Evolutionary conservation across 83 land plant species (phyloP).

Genomic region (Picea abies): DNA sequence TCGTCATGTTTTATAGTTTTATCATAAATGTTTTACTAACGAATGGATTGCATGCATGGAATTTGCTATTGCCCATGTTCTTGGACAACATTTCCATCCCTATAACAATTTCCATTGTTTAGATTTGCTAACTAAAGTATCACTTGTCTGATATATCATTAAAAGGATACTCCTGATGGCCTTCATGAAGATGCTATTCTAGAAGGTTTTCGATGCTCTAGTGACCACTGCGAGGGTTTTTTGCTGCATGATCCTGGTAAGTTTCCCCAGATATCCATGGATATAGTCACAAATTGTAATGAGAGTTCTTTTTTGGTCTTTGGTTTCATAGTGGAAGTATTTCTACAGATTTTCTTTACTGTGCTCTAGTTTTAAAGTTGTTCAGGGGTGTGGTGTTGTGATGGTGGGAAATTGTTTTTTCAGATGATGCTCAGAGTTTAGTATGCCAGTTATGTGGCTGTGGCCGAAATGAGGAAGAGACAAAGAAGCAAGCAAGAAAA

Average conservation of each 20-base stretch:
- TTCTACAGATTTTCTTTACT: neutral
- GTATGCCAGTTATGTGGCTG: slow-evolving; percentile 72
- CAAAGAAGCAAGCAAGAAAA: slow-evolving; percentile 35
- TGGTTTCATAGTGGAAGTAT: neutral
- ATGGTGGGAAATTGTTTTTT: neutral
- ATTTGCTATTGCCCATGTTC: neutral
- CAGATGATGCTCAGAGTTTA: slow-evolving; percentile 46
- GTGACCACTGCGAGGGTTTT: slow-evolving; percentile 59
- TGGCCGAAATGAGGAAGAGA: slow-evolving; percentile 40
- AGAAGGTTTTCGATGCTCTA: slow-evolving; percentile 77
- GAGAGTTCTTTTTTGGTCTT: neutral
- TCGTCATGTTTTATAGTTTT: neutral
- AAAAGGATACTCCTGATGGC: slow-evolving; percentile 56
- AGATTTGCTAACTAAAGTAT: neutral
- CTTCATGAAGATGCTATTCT: slow-evolving; percentile 65
- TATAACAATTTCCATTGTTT: neutral
- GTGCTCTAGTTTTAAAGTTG: neutral
- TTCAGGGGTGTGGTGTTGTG: neutral
- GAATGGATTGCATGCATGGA: neutral
- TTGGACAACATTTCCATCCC: neutral
- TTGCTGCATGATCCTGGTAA: slow-evolving; percentile 64
- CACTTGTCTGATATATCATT: slow-evolving; percentile 9
- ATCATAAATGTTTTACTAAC: neutral
- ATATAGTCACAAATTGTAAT: neutral
- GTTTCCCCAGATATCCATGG: slow-evolving; percentile 3